Percentiles rank a stretch among this genome's conserved stretches.
Conservation (phyloP, 176 grass and related monocot genomes). For the Pontederia paniculata region DNA sequence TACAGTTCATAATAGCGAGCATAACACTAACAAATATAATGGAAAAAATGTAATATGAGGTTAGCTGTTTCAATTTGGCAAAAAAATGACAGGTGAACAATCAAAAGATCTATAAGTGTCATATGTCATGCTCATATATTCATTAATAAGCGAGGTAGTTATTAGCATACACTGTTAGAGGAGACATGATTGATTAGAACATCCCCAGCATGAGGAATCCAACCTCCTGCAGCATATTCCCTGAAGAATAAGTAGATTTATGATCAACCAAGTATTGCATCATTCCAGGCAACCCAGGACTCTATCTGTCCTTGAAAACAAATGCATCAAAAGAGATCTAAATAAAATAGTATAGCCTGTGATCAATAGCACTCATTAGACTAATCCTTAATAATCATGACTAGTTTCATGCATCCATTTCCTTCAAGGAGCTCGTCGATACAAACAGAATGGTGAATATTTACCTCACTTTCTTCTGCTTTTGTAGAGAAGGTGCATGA, state of each 20-base stretch:
- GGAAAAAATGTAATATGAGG: no score
- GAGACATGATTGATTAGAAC: constrained; percentile 51
- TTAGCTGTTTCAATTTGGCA: neutral
- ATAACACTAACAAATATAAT: neutral
- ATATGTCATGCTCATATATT: neutral
- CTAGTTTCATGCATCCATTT: no score
- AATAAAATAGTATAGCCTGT: neutral
- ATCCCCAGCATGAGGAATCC: constrained; percentile 24
- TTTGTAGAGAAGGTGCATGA: constrained; percentile 27
- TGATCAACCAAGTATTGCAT: neutral
- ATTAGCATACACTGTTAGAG: constrained; percentile 59
- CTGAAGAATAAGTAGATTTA: constrained; percentile 29
- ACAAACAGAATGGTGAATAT: neutral
- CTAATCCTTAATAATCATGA: no score
- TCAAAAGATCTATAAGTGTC: constrained; percentile 4
- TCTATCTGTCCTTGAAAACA: neutral
- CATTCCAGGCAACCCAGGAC: neutral
- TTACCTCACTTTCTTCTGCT: constrained; percentile 41
- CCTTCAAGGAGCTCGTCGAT: no score
- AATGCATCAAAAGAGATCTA: neutral
- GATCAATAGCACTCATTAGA: neutral
- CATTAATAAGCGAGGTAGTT: constrained; percentile 7
- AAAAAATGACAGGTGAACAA: neutral
- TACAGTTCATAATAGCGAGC: neutral
- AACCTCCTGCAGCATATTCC: constrained; percentile 28